Conservation (phyloP, 371 early-diverging fungal genomes). For the Mucor indicus region DNA sequence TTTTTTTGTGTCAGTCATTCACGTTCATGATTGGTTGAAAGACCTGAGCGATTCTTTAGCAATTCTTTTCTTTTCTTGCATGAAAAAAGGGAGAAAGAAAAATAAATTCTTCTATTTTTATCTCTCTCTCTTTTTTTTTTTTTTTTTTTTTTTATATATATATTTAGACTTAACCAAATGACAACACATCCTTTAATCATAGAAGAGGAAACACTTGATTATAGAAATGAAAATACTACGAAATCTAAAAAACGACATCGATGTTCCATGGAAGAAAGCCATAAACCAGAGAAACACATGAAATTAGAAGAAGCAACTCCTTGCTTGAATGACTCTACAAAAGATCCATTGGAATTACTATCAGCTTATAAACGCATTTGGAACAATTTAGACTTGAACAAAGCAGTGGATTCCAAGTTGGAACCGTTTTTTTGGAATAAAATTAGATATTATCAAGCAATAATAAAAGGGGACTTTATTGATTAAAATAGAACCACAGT, state of each 20-base stretch:
- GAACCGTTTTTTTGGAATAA: conserved; percentile 21
- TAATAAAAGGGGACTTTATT: too few relatives aligned
- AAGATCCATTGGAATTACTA: too few relatives aligned
- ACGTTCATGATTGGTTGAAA: background rate
- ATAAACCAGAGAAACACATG: too few relatives aligned
- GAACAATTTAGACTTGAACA: conserved; percentile 9
- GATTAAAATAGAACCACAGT: conserved; percentile 53
- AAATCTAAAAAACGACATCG: too few relatives aligned
- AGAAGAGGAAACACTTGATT: too few relatives aligned
- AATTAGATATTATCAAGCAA: conserved; percentile 9
- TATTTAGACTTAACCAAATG: too few relatives aligned
- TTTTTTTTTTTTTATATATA: too few relatives aligned
- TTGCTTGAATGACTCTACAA: too few relatives aligned
- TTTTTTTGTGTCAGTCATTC: background rate
- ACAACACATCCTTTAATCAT: too few relatives aligned
- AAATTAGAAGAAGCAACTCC: too few relatives aligned
- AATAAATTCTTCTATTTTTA: background rate
- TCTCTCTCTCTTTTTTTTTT: background rate
- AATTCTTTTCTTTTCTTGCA: background rate
- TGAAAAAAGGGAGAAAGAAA: background rate
- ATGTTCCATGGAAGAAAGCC: too few relatives aligned
- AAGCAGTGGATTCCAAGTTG: conserved; percentile 9
- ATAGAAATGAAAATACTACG: too few relatives aligned
- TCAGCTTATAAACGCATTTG: conserved; percentile 18
- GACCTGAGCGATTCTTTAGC: background rate